Percentiles rank a stretch among this genome's conserved stretches.
Evolutionary conservation across 2,329 filamentous ascomycete genomes (phyloP).

Genomic region (Diplodia sapinea): DNA sequence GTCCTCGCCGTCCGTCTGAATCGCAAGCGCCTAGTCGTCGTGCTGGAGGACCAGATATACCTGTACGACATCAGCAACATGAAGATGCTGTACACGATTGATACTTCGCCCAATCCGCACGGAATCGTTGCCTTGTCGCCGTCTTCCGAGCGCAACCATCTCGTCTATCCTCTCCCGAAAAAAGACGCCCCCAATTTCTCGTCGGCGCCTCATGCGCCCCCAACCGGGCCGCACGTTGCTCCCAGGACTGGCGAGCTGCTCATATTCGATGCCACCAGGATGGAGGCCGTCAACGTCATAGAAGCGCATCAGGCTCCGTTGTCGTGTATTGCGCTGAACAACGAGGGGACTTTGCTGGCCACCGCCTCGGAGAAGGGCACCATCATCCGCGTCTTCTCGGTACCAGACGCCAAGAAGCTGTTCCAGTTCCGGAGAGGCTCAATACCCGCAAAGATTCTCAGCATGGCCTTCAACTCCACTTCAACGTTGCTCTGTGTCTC

Average conservation of each 20-base stretch:
- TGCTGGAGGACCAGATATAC: constrained; percentile 95
- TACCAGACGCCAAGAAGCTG: constrained; percentile 88
- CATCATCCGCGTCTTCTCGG: constrained; percentile 92
- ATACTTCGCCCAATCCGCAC: constrained; percentile 89
- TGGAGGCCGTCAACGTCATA: constrained; percentile 93
- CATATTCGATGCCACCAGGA: constrained; percentile 85
- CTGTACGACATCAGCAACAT: constrained; percentile 99
- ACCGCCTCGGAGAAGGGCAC: constrained; percentile 98
- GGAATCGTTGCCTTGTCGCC: constrained; percentile 91
- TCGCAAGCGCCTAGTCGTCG: constrained; percentile 88
- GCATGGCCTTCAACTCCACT: constrained; percentile 97
- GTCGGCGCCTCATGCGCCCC: constrained; percentile 79
- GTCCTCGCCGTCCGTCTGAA: constrained; percentile 94
- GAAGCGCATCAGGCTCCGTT: constrained; percentile 92
- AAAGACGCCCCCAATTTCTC: constrained; percentile 56
- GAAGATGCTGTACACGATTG: constrained; percentile 89
- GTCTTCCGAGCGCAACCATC: constrained; percentile 93
- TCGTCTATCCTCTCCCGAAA: constrained; percentile 87
- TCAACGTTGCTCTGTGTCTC: constrained; percentile 94
- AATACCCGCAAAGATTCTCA: constrained; percentile 94
- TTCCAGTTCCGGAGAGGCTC: constrained; percentile 96
- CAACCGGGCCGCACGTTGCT: constrained; percentile 72
- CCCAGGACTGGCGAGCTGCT: constrained; percentile 91
- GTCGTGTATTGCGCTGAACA: constrained; percentile 89
- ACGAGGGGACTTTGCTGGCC: constrained; percentile 86